These are phyloP conservation scores for Ulota crispa DNA, from an alignment of 225 moss, liverwort and hornwort species.

Conservation along the genomic window DNA sequence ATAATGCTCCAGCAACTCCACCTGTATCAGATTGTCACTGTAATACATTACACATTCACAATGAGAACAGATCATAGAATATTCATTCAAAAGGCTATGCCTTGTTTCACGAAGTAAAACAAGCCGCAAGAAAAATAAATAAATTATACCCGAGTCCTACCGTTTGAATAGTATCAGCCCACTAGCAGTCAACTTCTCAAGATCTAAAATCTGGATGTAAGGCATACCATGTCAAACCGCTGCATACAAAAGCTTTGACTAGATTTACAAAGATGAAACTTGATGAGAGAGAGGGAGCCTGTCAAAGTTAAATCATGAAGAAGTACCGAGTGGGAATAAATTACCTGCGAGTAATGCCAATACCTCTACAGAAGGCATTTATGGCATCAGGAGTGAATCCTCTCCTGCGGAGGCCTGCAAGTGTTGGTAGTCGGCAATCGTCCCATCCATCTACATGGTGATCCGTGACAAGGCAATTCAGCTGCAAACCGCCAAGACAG, in stretches of 20 bases:
- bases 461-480: slow-evolving; percentile 81
- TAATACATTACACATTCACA: slow-evolving; percentile 26
- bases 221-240: not conserved
- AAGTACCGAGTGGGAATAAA: not conserved
- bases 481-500: slow-evolving; percentile 43
- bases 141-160: not conserved
- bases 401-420: slow-evolving; percentile 85
- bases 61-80: slow-evolving; percentile 19
- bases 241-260: not conserved
- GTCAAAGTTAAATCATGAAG: not conserved
- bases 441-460: slow-evolving; percentile 96
- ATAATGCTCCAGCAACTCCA: slow-evolving; percentile 93
- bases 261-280: not conserved
- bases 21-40: slow-evolving; percentile 92
- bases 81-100: not conserved
- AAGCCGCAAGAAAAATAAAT: not conserved
- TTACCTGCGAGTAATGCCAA: slow-evolving; percentile 97
- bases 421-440: slow-evolving; percentile 90
- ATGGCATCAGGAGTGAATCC: slow-evolving; percentile 90
- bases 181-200: not conserved
- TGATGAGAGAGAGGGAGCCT: not conserved
- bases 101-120: not conserved
- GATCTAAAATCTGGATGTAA: not conserved
- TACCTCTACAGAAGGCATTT: slow-evolving; percentile 90
- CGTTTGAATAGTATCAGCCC: not conserved